Conservation (phyloP, 805 yeast genomes). For the Candida ortonii region DNA sequence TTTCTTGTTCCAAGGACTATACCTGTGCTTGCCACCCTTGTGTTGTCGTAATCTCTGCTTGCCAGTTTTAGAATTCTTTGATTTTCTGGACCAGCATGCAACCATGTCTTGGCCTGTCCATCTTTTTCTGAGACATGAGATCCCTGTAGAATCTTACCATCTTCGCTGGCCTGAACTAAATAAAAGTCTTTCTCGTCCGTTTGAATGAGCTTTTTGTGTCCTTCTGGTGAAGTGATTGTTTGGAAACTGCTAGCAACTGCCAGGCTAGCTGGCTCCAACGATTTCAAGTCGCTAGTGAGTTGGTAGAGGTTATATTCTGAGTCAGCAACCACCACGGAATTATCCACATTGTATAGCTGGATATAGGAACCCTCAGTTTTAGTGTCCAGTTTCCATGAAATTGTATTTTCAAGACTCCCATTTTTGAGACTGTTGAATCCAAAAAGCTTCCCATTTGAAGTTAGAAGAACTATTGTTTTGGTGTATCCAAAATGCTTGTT, state of each 20-base stretch:
- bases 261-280: slow-evolving; percentile 3
- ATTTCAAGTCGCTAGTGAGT: slow-evolving; percentile 5
- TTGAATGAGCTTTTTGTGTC: slow-evolving; percentile 12
- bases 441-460: slow-evolving; percentile 39
- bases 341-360: slow-evolving; percentile 9
- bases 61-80: slow-evolving; percentile 42
- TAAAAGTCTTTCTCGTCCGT: slow-evolving; percentile 16
- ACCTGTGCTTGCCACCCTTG: slow-evolving; percentile 58
- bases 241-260: slow-evolving; percentile 9
- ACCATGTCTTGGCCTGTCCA: slow-evolving; percentile 22
- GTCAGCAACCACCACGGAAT: slow-evolving; percentile 8
- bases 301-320: slow-evolving; percentile 8
- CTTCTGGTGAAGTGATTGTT: slow-evolving; percentile 3
- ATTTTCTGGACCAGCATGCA: slow-evolving; percentile 7
- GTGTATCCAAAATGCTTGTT: slow-evolving; percentile 43
- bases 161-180: slow-evolving; percentile 6
- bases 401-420: slow-evolving; percentile 3
- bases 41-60: slow-evolving; percentile 37
- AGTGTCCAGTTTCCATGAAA: slow-evolving; percentile 37
- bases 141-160: slow-evolving; percentile 16
- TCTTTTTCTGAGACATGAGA: slow-evolving; percentile 4
- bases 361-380: slow-evolving; percentile 1
- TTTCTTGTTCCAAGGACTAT: slow-evolving; percentile 64
- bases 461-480: slow-evolving; percentile 41
- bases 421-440: slow-evolving; percentile 42